Evolutionary conservation across 495 filamentous ascomycete species (phyloP).

Genomic region (Xylaria bambusicola): DNA sequence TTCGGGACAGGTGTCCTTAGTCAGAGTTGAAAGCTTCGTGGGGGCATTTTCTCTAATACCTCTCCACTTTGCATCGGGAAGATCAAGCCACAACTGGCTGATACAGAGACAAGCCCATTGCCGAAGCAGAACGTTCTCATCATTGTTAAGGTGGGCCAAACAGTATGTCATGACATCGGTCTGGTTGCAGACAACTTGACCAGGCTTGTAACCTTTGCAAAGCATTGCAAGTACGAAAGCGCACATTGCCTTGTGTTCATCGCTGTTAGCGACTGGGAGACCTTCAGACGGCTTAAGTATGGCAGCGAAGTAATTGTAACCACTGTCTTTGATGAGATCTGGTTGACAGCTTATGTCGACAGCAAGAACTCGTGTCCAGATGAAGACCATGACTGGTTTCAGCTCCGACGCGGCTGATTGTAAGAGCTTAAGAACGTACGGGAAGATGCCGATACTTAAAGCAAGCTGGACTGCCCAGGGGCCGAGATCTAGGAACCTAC

Average conservation of each 20-base stretch:
- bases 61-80: slow-evolving; percentile 89
- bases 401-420: slow-evolving; percentile 93
- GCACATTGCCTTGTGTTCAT: slow-evolving; percentile 98
- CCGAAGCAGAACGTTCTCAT: slow-evolving; percentile 81
- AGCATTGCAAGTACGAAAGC: slow-evolving; percentile 97
- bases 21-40: slow-evolving; percentile 72
- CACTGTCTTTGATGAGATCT: slow-evolving; percentile 93
- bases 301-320: slow-evolving; percentile 91
- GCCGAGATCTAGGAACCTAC: slow-evolving; percentile 90
- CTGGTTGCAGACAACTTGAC: slow-evolving; percentile 82
- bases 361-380: slow-evolving; percentile 95
- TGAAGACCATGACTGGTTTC: slow-evolving; percentile 99
- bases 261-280: slow-evolving; percentile 80
- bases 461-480: slow-evolving; percentile 98
- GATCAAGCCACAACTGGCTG: slow-evolving; percentile 90
- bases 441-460: slow-evolving; percentile 96
- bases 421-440: slow-evolving; percentile 92
- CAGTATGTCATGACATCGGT: slow-evolving; percentile 86
- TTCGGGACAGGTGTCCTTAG: slow-evolving; percentile 89
- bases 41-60: slow-evolving; percentile 83
- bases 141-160: slow-evolving; percentile 75
- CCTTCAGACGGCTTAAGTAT: slow-evolving; percentile 81
- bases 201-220: slow-evolving; percentile 88
- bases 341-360: slow-evolving; percentile 91
- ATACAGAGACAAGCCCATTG: slow-evolving; percentile 98